Evolutionary conservation across 441 rosid genomes (phyloP).

Genomic region (Croton setiger): DNA sequence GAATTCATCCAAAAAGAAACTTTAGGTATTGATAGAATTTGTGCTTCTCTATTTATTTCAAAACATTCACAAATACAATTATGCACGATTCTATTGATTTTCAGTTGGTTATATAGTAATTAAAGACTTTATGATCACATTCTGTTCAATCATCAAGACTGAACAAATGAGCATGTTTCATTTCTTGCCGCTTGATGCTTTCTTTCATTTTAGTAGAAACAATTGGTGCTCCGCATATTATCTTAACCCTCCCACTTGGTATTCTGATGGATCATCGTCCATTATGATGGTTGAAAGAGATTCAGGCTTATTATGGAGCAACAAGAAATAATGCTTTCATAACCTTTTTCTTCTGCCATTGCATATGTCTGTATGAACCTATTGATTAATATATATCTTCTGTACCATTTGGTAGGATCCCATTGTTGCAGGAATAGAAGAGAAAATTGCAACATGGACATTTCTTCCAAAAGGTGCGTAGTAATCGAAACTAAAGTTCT

Average conservation of each 20-base stretch:
- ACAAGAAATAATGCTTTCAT: background rate
- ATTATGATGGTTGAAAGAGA: slow-evolving; percentile 1
- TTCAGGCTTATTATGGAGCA: background rate
- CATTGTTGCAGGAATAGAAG: slow-evolving; percentile 85
- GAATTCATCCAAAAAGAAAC: background rate
- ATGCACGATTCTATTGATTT: background rate
- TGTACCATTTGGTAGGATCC: slow-evolving; percentile 55
- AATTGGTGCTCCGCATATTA: background rate
- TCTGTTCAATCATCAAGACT: background rate
- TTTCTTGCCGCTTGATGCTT: slow-evolving; percentile 1
- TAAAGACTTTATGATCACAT: background rate
- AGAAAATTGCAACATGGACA: slow-evolving; percentile 90
- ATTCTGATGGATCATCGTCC: background rate
- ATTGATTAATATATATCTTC: background rate
- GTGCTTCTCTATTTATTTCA: background rate
- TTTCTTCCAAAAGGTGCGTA: slow-evolving; percentile 86
- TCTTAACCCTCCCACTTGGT: background rate
- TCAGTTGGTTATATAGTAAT: background rate
- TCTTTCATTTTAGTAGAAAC: background rate
- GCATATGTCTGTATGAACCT: background rate
- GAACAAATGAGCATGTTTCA: background rate
- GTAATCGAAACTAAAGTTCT: background rate
- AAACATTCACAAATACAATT: background rate
- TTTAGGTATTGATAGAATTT: background rate
- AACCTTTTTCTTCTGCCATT: slow-evolving; percentile 10